Percentiles rank a stretch among this genome's conserved stretches.
Conservation (phyloP, 2,329 filamentous ascomycete genomes). For the Fusarium concolor region DNA sequence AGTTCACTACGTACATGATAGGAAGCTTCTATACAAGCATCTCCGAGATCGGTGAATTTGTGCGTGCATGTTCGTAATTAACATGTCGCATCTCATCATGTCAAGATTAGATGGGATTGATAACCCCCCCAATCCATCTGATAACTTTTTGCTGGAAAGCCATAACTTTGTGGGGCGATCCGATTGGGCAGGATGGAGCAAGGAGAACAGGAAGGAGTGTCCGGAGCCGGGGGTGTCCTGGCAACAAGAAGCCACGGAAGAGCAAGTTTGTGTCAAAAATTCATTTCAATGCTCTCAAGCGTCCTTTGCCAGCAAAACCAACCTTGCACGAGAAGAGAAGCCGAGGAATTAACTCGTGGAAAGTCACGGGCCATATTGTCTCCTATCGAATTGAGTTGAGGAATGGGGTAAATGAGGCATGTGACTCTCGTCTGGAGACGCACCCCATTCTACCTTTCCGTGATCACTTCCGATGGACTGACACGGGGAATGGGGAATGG, state of each 20-base stretch:
- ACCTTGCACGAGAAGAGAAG: neutral
- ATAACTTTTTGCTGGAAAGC: slow-evolving; percentile 26
- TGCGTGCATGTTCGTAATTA: slow-evolving; percentile 9
- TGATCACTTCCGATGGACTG: neutral
- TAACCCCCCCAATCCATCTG: slow-evolving; percentile 39
- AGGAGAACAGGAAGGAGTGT: slow-evolving; percentile 5
- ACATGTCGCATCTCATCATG: slow-evolving; percentile 18
- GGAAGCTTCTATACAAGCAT: neutral
- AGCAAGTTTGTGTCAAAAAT: neutral
- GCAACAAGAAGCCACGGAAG: neutral
- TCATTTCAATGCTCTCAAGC: neutral
- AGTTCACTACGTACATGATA: neutral
- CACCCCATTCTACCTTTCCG: slow-evolving; percentile 20
- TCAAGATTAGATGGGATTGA: slow-evolving; percentile 48
- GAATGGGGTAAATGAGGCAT: slow-evolving; percentile 15
- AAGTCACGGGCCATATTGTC: neutral
- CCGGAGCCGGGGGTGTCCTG: neutral
- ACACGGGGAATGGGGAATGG: neutral
- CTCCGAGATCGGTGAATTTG: slow-evolving; percentile 40
- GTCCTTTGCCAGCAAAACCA: no score
- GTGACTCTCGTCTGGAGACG: slow-evolving; percentile 34
- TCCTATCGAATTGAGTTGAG: neutral
- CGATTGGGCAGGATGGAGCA: slow-evolving; percentile 34
- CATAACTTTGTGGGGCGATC: slow-evolving; percentile 20
- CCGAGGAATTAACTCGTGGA: neutral